phyloP scores from a whole-genome alignment of 805 yeast species.

The Saturnispora saitoi region DNA sequence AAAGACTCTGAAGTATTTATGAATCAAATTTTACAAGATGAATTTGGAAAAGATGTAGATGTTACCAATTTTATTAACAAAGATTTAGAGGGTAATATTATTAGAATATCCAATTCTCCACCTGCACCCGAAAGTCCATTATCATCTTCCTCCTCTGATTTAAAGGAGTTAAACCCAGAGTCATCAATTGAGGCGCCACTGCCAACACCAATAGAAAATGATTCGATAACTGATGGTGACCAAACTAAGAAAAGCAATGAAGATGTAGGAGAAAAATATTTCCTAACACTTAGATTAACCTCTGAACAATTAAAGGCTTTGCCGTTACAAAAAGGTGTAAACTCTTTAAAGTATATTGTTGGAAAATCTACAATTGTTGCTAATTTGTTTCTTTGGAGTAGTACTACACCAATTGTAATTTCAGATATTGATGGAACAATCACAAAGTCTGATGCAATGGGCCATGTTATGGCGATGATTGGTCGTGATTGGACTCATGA shows the following conservation, averaged over 20 bases:
- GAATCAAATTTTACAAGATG: constrained; percentile 66
- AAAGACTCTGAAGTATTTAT: constrained; percentile 70
- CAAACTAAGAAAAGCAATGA: not conserved
- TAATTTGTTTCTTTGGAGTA: constrained; percentile 74
- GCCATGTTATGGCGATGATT: constrained; percentile 86
- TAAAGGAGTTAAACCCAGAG: constrained; percentile 2
- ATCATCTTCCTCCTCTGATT: constrained; percentile 10
- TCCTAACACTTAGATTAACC: constrained; percentile 83
- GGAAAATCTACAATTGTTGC: constrained; percentile 73
- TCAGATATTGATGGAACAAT: constrained; percentile 98
- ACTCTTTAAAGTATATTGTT: constrained; percentile 69
- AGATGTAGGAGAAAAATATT: constrained; percentile 35
- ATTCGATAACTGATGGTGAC: not conserved
- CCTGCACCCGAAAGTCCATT: constrained; percentile 6
- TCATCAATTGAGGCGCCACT: not conserved
- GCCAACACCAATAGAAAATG: not conserved
- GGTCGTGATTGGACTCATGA: constrained; percentile 98
- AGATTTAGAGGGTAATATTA: constrained; percentile 60
- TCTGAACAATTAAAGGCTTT: constrained; percentile 78
- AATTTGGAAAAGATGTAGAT: constrained; percentile 50
- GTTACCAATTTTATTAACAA: constrained; percentile 38
- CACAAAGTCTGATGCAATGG: constrained; percentile 94
- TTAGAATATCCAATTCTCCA: constrained; percentile 36
- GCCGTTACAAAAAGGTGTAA: constrained; percentile 69
- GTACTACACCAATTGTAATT: constrained; percentile 81